Evolutionary conservation across 2,329 filamentous ascomycete species (phyloP), one percentile per base, ranked within the genome.

Genomic region (Trichoderma sp.): DNA sequence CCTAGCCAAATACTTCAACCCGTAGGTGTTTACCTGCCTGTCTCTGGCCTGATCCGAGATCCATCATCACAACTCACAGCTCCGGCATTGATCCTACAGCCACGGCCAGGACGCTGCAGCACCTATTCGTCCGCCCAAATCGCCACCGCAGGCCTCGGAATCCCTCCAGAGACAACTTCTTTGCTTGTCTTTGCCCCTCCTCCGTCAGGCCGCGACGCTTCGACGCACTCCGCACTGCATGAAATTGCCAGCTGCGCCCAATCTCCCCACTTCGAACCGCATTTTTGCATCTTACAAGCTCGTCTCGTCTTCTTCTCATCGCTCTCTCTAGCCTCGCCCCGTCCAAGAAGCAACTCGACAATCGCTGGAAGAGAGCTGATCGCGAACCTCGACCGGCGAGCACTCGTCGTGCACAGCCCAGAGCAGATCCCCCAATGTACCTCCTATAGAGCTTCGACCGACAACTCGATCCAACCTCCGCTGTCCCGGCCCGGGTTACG

Each of bases 401-500:
- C 54, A 60, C 67, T 45, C 25, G 37, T 32, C 13, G 56, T 68
- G 60, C 53, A 48, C 19, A 52, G 22, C 64, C 45, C 19, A n/a
- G 15, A 15, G 37, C 19, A n/a, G 15, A 15, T 54, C 60, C 53
- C 29, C 72, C 67, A 63, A 74, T 74, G 72, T 66, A 59, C 69
- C 37, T 42, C 68, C 39, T 42, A 27, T 73, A 72, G 63, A 25
- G 35, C n/a, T 34, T 53, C 50, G 45, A 64, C 45, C 42, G 56
- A 58, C 52, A 61, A 48, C 37, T 56, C 52, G 57, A 66, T 67
- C 67, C 54, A 67, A 35, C 54, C 71, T 69, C 64, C 66, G 67
- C 69, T 72, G 71, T 70, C 68, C 89, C 81, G 83, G 88, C 90
- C 91, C 77, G 90, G 90, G 88, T 90, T 76, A 93, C 87, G 91